Conservation (phyloP, 768 basidiomycete species). For the Psilocybe cyanescens region DNA sequence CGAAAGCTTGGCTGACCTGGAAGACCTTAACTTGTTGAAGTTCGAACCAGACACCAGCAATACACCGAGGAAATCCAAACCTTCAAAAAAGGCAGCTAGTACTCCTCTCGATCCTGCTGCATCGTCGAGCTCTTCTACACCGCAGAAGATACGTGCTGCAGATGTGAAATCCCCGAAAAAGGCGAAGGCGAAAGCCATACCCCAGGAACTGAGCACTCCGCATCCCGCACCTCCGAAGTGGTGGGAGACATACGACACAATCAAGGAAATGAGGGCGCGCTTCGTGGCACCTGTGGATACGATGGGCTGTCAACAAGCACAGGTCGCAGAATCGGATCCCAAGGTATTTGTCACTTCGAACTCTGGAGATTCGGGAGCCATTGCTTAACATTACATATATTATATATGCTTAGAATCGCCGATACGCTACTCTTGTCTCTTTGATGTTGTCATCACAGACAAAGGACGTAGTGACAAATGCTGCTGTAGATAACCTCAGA, state of each 20-base stretch:
- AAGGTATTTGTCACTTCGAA: conserved; percentile 44
- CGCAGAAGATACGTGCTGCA: conserved; percentile 23
- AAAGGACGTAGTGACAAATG: conserved; percentile 87
- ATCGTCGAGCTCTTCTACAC: conserved; percentile 34
- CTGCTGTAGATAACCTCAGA: conserved; percentile 78
- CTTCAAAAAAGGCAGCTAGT: background rate
- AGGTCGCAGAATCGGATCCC: conserved; percentile 63
- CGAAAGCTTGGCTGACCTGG: conserved; percentile 20
- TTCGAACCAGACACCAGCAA: conserved; percentile 7
- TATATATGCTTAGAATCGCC: conserved; percentile 58
- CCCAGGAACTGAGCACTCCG: conserved; percentile 54
- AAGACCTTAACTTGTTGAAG: conserved; percentile 18
- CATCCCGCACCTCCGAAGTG: conserved; percentile 72
- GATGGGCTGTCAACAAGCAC: conserved; percentile 84
- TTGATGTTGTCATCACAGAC: conserved; percentile 97
- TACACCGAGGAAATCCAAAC: conserved; percentile 9
- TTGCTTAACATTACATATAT: background rate
- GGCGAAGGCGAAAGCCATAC: conserved; percentile 59
- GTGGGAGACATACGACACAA: conserved; percentile 70
- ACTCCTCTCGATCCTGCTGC: background rate
- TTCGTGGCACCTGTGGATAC: conserved; percentile 89
- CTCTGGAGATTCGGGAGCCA: background rate
- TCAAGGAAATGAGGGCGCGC: conserved; percentile 74
- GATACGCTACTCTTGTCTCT: conserved; percentile 86
- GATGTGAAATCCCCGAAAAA: conserved; percentile 47